Base-by-base conservation (phyloP, 768 basidiomycete genomes). In the Nidula microcarpa region DNA sequence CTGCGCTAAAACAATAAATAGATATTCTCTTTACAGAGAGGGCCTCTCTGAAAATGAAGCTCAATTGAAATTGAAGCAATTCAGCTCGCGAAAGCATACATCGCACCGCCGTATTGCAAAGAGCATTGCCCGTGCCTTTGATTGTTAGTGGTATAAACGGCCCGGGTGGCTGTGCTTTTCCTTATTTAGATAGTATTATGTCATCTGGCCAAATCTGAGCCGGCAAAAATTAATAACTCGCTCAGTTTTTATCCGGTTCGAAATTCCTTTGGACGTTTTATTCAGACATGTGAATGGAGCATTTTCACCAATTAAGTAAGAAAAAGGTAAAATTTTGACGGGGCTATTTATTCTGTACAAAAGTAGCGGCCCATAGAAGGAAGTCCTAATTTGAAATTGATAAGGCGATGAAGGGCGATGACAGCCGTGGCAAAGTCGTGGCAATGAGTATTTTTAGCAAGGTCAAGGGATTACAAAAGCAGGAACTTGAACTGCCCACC, bases 11-110 rank as follows among this genome's bases (percentile, higher is more conserved):
- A n/a, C n/a, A n/a, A n/a, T n/a, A n/a, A n/a, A n/a, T n/a, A n/a
- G n/a, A n/a, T n/a, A n/a, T n/a, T n/a, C n/a, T n/a, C n/a, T n/a
- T 30, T 72, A 70, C 51, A 1, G 53, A 16, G 44, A 52, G 49
- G 64, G 67, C 16, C 45, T 69, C 34, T 51, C 49, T 43, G 56
- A 63, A 16, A 57, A 59, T 34, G 59, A 64, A 49, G 65, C 66
- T 45, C 63, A 67, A 45, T 30, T 54, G 8, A 43, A 62, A 35
- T 67, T 68, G 6, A 43, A 58, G 50, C 10, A 50, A 18, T 68
- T 70, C 61, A 68, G 66, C 52, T 68, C 62, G 5, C 53, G 53
- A 33, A 53, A 55, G 43, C 68, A 66, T 50, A 57, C 47, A 30
- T 63, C 60, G 18, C 63, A 66, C 52, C 39, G 57, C 9, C 49